Base-by-base conservation (phyloP, 2,329 filamentous ascomycete species). In the Xylariaceae sp. region DNA sequence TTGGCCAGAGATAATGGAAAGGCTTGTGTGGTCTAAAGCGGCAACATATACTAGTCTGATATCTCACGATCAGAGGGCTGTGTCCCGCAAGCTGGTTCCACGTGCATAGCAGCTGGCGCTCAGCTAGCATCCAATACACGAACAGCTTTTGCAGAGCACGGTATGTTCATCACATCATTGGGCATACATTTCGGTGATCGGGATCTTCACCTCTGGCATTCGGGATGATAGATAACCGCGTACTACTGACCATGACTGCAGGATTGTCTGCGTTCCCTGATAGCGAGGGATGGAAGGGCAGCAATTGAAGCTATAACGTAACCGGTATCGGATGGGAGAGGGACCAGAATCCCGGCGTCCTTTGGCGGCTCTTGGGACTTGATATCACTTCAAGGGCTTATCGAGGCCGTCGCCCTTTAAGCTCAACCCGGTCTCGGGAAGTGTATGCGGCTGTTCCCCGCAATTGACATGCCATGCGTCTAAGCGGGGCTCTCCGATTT, bases 371-470 rank as follows among this genome's bases (percentile, higher is more conserved):
- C 22, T 11, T 26, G 22, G 22, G 11, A 11, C 6, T 26, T 26
- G 22, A 26, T n/a, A 32, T 17, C 12, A 32, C 4, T 13, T 7
- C 30, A n/a, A 7, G 30, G 12, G 12, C 30, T n/a, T n/a, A 32
- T 17, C 13, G 30, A 32, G 13, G 16, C 30, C 16, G 15, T 26
- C 6, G 22, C n/a, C n/a, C n/a, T n/a, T 13, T 17, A 18, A n/a
- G 33, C 33, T 12, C 18, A 17, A 35, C 12, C 34, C 18, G 34
- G 16, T 56, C 53, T 52, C 45, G 54, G 55, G 49, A 58, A 58
- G 40, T 53, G 43, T 35, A 58, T 39, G 49, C 52, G 48, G 43
- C 35, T 47, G 13, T 28, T 49, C 53, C 53, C 55, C 55, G 51
- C 54, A 55, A 56, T 48, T 48, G 40, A 34, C 44, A 32, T 48